phyloP scores from a whole-genome alignment of 192 early-diverging fungal genomes.

The Funneliformis geosporum region DNA sequence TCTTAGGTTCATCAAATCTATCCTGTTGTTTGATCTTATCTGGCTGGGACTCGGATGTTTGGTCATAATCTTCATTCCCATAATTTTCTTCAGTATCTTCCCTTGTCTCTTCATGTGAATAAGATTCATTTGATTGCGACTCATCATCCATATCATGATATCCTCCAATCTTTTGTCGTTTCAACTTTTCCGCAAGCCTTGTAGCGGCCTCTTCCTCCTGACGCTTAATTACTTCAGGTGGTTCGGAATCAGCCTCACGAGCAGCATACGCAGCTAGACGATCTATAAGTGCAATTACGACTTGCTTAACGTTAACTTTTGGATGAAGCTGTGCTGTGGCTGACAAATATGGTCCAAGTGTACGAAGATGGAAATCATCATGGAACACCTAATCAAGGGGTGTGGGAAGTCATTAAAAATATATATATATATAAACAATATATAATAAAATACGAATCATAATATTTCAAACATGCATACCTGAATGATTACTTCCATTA shows the following conservation, averaged over 20 bases:
- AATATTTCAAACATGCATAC: constrained; percentile 47
- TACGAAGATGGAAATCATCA: constrained; percentile 95
- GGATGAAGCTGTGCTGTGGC: constrained; percentile 90
- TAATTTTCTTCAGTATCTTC: constrained; percentile 25
- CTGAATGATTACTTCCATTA: constrained; percentile 99
- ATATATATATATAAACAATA: background rate
- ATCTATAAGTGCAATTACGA: constrained; percentile 94
- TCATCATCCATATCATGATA: constrained; percentile 32
- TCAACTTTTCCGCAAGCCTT: constrained; percentile 36
- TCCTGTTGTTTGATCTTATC: constrained; percentile 21
- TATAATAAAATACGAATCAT: too few species aligned
- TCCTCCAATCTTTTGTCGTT: constrained; percentile 29
- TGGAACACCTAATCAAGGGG: constrained; percentile 71
- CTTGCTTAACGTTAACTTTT: constrained; percentile 94
- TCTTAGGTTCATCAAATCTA: constrained; percentile 42
- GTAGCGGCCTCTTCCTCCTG: constrained; percentile 49
- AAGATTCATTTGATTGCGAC: background rate
- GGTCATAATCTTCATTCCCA: background rate
- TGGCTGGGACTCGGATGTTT: background rate
- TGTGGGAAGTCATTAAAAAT: background rate
- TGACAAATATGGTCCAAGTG: constrained; percentile 84
- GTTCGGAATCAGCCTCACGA: constrained; percentile 63
- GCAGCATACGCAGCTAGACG: constrained; percentile 90
- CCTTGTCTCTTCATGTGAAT: constrained; percentile 45
- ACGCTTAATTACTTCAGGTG: constrained; percentile 32